Conservation (phyloP, 2,329 filamentous ascomycete genomes). For the Colletotrichum salicis region DNA sequence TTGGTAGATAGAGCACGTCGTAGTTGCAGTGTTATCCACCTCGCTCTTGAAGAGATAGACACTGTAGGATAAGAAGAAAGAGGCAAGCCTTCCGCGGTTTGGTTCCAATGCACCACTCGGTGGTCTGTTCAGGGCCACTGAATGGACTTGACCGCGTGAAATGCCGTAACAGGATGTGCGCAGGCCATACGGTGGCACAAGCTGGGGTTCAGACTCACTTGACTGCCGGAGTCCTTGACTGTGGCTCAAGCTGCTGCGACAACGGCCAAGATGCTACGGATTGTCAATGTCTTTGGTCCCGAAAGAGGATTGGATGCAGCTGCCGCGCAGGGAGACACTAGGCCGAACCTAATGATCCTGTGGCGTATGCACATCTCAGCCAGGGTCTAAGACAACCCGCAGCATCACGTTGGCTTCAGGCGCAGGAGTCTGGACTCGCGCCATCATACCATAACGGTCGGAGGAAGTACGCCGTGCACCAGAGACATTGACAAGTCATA, state of each 20-base stretch:
- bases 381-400: not conserved
- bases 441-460: not conserved
- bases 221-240: not conserved
- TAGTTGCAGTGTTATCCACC: not conserved
- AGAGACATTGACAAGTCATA: not conserved
- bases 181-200: not conserved
- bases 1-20: too few species aligned
- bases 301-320: not conserved
- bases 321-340: not conserved
- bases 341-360: not conserved
- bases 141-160: not conserved
- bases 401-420: too few species aligned
- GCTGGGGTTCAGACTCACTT: not conserved
- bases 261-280: not conserved
- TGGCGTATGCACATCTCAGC: not conserved
- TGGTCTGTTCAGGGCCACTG: not conserved
- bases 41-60: not conserved
- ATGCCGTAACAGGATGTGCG: not conserved
- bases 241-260: not conserved
- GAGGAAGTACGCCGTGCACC: not conserved
- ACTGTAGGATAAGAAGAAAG: not conserved
- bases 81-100: not conserved
- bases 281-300: not conserved
- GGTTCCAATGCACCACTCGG: not conserved
- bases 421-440: too few species aligned